Percentiles rank a stretch among this genome's conserved stretches.
Conservation (phyloP, 768 basidiomycete genomes). For the Naganishia onofrii region DNA sequence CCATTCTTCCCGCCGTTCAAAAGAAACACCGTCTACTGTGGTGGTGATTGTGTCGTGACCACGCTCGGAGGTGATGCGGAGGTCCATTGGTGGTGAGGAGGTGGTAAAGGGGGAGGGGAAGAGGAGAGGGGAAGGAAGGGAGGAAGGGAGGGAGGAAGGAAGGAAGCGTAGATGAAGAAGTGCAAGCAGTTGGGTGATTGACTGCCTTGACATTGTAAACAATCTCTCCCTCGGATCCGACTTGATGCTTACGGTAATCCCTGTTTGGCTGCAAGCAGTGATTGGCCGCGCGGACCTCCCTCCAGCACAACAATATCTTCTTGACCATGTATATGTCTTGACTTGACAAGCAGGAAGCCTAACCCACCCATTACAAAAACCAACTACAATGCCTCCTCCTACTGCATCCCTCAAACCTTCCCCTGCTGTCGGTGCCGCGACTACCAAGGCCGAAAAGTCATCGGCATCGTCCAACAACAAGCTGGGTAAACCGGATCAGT, state of each 20-base stretch:
- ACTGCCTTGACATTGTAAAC: no score
- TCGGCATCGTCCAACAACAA: slow-evolving; percentile 13
- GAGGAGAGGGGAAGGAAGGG: neutral
- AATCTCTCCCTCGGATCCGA: no score
- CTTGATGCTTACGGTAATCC: no score
- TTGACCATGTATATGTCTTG: no score
- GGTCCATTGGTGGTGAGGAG: slow-evolving; percentile 5
- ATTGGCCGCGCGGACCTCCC: no score
- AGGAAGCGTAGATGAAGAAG: no score
- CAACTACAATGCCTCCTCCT: slow-evolving; percentile 45
- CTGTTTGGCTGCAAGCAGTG: no score
- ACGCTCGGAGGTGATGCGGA: neutral
- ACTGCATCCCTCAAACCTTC: slow-evolving; percentile 45
- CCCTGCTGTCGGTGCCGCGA: slow-evolving; percentile 10
- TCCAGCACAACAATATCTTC: neutral
- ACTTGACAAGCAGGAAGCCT: neutral
- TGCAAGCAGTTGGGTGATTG: no score
- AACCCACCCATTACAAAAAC: neutral
- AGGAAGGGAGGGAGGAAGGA: neutral
- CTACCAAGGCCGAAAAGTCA: slow-evolving; percentile 39
- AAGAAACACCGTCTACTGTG: neutral
- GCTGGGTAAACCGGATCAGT: slow-evolving; percentile 73
- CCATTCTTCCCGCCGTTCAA: slow-evolving; percentile 7
- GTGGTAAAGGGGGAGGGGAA: neutral
- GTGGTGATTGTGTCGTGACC: slow-evolving; percentile 9